phyloP scores from a whole-genome alignment of 306 rosid species.

The Macrotyloma uniflorum region DNA sequence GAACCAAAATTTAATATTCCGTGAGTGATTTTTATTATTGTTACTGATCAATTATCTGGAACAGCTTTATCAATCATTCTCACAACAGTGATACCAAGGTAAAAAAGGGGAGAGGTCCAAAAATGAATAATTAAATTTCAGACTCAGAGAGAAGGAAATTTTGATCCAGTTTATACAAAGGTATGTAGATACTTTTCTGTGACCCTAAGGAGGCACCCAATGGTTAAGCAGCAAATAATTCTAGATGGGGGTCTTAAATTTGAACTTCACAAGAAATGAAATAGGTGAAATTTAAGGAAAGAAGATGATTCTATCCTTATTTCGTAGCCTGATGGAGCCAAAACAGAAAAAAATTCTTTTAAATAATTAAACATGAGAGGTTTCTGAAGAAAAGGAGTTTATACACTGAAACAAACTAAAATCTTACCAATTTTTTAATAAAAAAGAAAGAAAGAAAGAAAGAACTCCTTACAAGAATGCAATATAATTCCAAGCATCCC shows the following conservation, averaged over 20 bases:
- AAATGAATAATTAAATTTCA: conserved; percentile 22
- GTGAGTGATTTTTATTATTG: neutral
- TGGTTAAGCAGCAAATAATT: conserved; percentile 11
- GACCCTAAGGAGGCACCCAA: neutral
- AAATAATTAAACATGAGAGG: conserved; percentile 1
- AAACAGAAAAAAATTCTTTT: conserved; percentile 2
- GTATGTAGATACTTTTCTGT: neutral
- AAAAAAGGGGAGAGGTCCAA: conserved; percentile 19
- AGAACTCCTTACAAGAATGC: conserved; percentile 82
- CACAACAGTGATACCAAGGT: conserved; percentile 8
- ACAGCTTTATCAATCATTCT: neutral
- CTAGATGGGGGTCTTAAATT: conserved; percentile 7
- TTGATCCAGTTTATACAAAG: conserved; percentile 1
- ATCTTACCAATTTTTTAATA: neutral
- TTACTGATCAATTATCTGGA: conserved; percentile 1
- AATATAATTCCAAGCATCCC: conserved; percentile 97
- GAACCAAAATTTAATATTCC: conserved; percentile 18
- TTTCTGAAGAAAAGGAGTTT: conserved; percentile 6
- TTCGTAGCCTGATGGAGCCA: neutral
- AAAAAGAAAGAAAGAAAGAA: conserved; percentile 9
- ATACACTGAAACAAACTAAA: neutral
- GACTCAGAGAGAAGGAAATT: conserved; percentile 5
- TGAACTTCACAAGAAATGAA: neutral
- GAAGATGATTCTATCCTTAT: conserved; percentile 12
- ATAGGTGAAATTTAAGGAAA: neutral